Conservation (phyloP, 768 basidiomycete genomes). For the Phlebiopsis flavidoalba region DNA sequence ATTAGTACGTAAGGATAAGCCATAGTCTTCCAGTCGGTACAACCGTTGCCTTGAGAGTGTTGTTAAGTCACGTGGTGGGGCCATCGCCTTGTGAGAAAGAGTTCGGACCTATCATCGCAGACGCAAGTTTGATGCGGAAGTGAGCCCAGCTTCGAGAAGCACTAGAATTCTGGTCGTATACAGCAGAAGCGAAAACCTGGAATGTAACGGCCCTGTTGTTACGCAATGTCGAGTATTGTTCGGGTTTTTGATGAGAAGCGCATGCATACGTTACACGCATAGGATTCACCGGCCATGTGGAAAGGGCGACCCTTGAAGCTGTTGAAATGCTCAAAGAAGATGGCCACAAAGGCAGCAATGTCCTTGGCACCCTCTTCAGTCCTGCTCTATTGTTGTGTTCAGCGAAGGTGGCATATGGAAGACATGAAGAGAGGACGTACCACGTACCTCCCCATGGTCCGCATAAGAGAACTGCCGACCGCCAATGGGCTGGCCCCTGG, state of each 20-base stretch:
- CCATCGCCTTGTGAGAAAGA: too few species aligned
- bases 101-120: conserved; percentile 42
- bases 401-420: neutral
- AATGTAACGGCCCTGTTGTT: conserved; percentile 45
- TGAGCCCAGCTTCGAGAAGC: conserved; percentile 25
- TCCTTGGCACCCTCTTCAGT: conserved; percentile 67
- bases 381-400: conserved; percentile 37
- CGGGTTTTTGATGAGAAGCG: neutral
- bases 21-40: conserved; percentile 36
- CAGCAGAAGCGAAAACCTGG: conserved; percentile 44
- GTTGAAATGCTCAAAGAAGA: conserved; percentile 72
- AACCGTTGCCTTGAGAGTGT: conserved; percentile 34
- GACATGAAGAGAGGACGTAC: conserved; percentile 27
- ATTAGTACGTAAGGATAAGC: conserved; percentile 36
- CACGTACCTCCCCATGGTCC: conserved; percentile 54
- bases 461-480: conserved; percentile 38
- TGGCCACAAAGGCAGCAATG: conserved; percentile 62
- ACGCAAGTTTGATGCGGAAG: conserved; percentile 38
- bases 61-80: neutral
- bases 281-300: conserved; percentile 42
- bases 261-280: conserved; percentile 36
- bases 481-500: conserved; percentile 37
- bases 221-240: neutral
- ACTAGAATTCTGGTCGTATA: conserved; percentile 43
- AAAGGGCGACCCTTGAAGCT: conserved; percentile 59